These are phyloP conservation scores for Salvia splendens DNA, from an alignment of 257 asterid genomes.

Conservation along the genomic window DNA sequence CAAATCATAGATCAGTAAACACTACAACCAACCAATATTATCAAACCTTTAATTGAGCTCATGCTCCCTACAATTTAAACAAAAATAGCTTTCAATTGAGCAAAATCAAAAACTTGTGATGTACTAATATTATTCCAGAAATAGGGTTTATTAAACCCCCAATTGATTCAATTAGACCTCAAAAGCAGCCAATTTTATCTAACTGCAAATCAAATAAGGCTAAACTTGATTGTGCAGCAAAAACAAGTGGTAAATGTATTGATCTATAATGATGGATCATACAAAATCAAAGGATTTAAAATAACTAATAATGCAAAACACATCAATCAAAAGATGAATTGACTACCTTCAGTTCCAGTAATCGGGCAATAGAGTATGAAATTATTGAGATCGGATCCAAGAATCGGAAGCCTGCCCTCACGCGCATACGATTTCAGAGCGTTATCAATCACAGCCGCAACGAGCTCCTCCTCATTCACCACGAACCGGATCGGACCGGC, in stretches of 20 bases:
- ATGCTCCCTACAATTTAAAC: neutral
- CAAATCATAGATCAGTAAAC: neutral
- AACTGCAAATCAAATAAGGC: too few relatives aligned
- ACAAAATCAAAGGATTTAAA: too few relatives aligned
- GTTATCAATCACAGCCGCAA: constrained; percentile 71
- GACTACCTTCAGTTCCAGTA: constrained; percentile 67
- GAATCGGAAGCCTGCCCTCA: constrained; percentile 86
- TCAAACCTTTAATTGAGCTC: neutral
- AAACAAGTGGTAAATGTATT: too few relatives aligned
- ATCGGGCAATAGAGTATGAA: constrained; percentile 77
- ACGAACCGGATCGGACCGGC: constrained; percentile 94
- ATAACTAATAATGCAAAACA: too few relatives aligned
- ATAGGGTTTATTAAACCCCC: too few relatives aligned
- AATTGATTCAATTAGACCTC: too few relatives aligned
- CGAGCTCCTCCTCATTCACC: constrained; percentile 73
- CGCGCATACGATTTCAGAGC: constrained; percentile 82
- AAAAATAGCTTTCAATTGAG: neutral
- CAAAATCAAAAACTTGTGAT: too few relatives aligned
- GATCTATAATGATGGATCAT: too few relatives aligned
- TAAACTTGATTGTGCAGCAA: too few relatives aligned
- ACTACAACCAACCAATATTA: neutral
- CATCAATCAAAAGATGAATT: too few relatives aligned
- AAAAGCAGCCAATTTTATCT: too few relatives aligned
- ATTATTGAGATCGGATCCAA: constrained; percentile 65
- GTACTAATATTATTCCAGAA: too few relatives aligned